phyloP scores from a whole-genome alignment of 2,329 filamentous ascomycete species.

The Fusarium floridanum region DNA sequence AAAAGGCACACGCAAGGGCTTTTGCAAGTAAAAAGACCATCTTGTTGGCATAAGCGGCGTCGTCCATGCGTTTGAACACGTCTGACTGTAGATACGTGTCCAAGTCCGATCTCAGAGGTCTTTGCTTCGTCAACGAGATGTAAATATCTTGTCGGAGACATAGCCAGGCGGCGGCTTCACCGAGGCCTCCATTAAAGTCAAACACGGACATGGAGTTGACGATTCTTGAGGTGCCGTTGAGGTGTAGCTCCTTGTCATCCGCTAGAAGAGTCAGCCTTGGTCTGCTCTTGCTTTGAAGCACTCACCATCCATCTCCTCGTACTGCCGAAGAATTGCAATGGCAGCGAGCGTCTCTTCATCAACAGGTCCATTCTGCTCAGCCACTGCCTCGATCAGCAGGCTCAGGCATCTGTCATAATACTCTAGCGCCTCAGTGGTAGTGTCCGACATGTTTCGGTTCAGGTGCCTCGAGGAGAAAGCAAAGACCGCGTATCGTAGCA shows the following conservation, averaged over 20 bases:
- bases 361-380: background rate
- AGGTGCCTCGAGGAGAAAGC: conserved; percentile 22
- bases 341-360: background rate
- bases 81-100: conserved; percentile 34
- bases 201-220: conserved; percentile 38
- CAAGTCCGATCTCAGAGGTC: conserved; percentile 25
- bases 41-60: conserved; percentile 12
- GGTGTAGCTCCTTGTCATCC: conserved; percentile 33
- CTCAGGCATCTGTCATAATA: background rate
- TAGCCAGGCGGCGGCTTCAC: conserved; percentile 36
- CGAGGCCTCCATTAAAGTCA: conserved; percentile 35
- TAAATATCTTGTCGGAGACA: conserved; percentile 35
- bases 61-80: conserved; percentile 23
- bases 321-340: background rate
- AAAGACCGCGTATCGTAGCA: conserved; percentile 32
- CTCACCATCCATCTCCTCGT: background rate
- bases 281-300: too few relatives aligned
- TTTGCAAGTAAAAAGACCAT: background rate
- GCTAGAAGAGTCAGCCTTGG: conserved; percentile 7
- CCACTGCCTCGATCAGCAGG: background rate
- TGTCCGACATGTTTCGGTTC: conserved; percentile 2
- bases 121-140: conserved; percentile 29
- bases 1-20: background rate
- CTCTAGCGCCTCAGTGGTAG: background rate
- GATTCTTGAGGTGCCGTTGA: conserved; percentile 33